Conservation (phyloP, 139 green algal species). For the Dunaliella sp. region DNA sequence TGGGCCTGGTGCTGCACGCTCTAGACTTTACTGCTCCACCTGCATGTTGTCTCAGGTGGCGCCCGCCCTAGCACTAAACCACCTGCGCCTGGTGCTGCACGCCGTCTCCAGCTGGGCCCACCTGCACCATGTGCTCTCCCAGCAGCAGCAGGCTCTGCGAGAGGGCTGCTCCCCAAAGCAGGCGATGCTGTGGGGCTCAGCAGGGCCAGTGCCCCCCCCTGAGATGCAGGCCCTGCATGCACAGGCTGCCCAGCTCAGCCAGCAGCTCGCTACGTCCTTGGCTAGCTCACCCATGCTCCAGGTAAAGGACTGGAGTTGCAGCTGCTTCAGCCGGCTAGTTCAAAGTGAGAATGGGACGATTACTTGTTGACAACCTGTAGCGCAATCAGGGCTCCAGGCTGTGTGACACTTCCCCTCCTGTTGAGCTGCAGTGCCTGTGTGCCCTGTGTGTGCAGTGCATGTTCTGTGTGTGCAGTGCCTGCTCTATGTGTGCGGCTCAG, state of each 20-base stretch:
- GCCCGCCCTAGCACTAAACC: background rate
- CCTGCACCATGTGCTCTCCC: background rate
- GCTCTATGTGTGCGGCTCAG: too few species aligned
- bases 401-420: too few species aligned
- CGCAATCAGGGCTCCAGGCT: too few species aligned
- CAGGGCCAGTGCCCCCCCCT: background rate
- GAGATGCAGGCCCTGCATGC: background rate
- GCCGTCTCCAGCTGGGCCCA: background rate
- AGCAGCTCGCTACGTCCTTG: background rate
- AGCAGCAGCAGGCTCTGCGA: background rate
- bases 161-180: background rate
- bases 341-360: too few species aligned
- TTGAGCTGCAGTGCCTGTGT: too few species aligned
- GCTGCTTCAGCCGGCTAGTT: too few species aligned
- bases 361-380: too few species aligned
- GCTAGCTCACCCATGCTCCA: background rate
- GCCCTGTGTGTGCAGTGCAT: too few species aligned
- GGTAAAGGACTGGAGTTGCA: too few species aligned
- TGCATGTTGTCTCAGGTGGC: background rate
- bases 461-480: too few species aligned
- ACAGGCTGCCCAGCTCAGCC: background rate
- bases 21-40: background rate
- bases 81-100: background rate
- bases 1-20: too few species aligned
- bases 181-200: background rate